Percentiles rank a stretch among this genome's conserved stretches.
Evolutionary conservation across 2,329 filamentous ascomycete genomes (phyloP).

Genomic region (Fusarium dimerum): DNA sequence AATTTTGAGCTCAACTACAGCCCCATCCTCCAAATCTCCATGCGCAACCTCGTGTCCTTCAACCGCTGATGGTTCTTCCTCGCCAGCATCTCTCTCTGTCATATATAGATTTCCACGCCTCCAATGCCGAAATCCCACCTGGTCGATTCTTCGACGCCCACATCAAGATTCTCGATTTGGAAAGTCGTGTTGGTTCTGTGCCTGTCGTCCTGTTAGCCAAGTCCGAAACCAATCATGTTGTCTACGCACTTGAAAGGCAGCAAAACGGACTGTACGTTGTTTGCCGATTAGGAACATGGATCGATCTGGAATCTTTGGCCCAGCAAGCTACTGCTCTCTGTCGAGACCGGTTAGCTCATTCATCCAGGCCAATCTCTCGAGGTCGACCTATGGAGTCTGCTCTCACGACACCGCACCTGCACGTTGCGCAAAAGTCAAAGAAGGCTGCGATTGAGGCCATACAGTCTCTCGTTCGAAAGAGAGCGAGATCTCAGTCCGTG

Average conservation of each 20-base stretch:
- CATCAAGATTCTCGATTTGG: conserved; percentile 64
- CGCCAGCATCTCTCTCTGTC: conserved; percentile 63
- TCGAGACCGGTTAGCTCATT: conserved; percentile 31
- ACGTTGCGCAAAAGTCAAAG: conserved; percentile 56
- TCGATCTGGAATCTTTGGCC: conserved; percentile 58
- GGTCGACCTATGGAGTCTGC: conserved; percentile 21
- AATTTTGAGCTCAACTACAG: conserved; percentile 35
- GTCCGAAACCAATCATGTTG: conserved; percentile 52
- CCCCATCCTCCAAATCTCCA: conserved; percentile 56
- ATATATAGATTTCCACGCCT: conserved; percentile 57
- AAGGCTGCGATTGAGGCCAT: conserved; percentile 63
- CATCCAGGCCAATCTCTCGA: conserved; percentile 13
- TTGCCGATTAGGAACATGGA: conserved; percentile 68
- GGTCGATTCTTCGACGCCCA: conserved; percentile 62
- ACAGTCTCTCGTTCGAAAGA: conserved; percentile 60
- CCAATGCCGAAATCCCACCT: conserved; percentile 50
- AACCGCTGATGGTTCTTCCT: conserved; percentile 63
- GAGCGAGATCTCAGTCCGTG: conserved; percentile 47
- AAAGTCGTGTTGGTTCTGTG: conserved; percentile 56
- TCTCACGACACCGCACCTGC: conserved; percentile 46
- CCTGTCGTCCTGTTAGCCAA: conserved; percentile 63
- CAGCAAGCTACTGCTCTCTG: conserved; percentile 46
- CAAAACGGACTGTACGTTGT: conserved; percentile 62
- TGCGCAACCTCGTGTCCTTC: conserved; percentile 55
- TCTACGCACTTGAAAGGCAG: conserved; percentile 69